phyloP scores from a whole-genome alignment of 306 rosid species.

The Arachis stenosperma region DNA sequence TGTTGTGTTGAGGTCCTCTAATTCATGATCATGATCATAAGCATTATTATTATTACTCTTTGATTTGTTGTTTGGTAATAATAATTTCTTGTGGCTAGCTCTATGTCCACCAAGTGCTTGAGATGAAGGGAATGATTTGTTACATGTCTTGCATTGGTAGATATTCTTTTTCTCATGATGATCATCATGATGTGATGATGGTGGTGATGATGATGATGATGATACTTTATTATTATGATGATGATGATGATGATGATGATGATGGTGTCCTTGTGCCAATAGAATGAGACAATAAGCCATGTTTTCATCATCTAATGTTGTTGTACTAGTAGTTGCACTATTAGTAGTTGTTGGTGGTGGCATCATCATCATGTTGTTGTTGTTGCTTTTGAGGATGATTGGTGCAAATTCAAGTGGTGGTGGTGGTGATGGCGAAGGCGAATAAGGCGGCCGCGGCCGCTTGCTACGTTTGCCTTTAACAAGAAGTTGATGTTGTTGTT shows the following conservation, averaged over 20 bases:
- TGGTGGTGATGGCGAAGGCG: conserved; percentile 40
- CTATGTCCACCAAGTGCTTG: conserved; percentile 97
- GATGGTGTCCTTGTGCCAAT: conserved; percentile 59
- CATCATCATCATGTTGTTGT: neutral
- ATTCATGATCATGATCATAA: conserved; percentile 8
- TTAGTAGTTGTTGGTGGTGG: too few species aligned
- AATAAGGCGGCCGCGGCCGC: conserved; percentile 60
- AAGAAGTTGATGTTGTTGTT: neutral
- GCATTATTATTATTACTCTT: neutral
- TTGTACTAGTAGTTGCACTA: neutral
- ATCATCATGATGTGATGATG: neutral
- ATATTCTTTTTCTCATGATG: neutral
- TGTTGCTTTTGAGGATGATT: neutral
- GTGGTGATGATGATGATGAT: neutral
- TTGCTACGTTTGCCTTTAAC: conserved; percentile 76
- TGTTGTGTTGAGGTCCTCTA: conserved; percentile 19
- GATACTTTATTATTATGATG: neutral
- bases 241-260: neutral
- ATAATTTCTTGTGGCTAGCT: conserved; percentile 71
- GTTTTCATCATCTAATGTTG: conserved; percentile 55
- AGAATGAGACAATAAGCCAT: conserved; percentile 86
- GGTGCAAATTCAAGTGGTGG: neutral
- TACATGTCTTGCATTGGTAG: conserved; percentile 84
- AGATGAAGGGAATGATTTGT: conserved; percentile 73
- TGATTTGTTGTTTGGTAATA: neutral